Evolutionary conservation across 2,329 filamentous ascomycete species (phyloP), one percentile per base, ranked within the genome.

Genomic region (Macrophomina phaseolina): DNA sequence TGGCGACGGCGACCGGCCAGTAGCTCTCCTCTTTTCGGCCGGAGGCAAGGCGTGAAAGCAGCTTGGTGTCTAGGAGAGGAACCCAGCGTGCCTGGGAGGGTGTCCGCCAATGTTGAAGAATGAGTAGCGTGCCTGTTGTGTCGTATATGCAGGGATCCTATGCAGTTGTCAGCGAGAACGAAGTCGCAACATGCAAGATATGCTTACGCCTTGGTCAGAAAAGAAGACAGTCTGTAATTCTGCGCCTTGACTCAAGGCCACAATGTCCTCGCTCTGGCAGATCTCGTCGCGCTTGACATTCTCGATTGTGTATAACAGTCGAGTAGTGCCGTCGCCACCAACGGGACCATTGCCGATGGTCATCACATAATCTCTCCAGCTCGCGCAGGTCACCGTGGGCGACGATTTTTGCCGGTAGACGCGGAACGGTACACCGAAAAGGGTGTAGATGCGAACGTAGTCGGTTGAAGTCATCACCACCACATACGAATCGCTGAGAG

Each of bases 61-160:
- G 87, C 67, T 86, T 92, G 0, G 96, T 99, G 79, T 99, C 94
- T 3, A 99, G 87, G 2, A 99, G 85, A 0, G 95, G 95, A 2
- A 96, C 89, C 95, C 95, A 99, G 67, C 87, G 89, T 9, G 94
- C 95, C 74, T 95, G 90, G 4, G 91, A 92, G 0, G 90, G 90
- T 28, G 85, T 90, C 8, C 95, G 90, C 95, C 95, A 99, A 79
- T 97, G 94, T 52, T 97, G 85, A 2, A 98, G 86, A 1, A 94
- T 91, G 12, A 98, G 85, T 1, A 99, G 84, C 0, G 94, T 93
- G 48, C 96, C 95, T 1, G 92, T 92, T 5, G 92, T 93, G 78
- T 98, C 95, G 78, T 98, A 99, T 67, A 98, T 94, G 77, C 93
- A 97, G 6, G 95, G 95, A 73, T 99, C 94, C 90, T 93, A 69